These are phyloP conservation scores for Clarkia xantiana DNA, from an alignment of 345 rosid genomes.

Conservation along the genomic window DNA sequence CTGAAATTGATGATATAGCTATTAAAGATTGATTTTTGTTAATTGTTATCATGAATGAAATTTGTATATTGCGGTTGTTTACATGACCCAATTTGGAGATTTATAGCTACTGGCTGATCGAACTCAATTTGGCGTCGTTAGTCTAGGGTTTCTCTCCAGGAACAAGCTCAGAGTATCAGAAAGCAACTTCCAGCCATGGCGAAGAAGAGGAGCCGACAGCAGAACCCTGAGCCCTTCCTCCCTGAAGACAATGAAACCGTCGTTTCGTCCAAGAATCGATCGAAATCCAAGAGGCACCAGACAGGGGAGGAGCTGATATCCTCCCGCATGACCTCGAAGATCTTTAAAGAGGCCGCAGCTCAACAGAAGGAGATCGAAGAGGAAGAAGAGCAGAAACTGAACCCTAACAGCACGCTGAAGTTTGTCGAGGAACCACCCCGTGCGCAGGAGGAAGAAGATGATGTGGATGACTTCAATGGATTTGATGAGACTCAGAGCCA, in stretches of 20 bases:
- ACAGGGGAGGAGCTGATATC: slow-evolving; percentile 47
- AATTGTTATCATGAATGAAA: no score
- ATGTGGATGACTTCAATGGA: slow-evolving; percentile 50
- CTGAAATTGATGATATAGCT: no score
- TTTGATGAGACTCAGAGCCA: slow-evolving; percentile 47
- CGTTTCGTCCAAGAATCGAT: slow-evolving; percentile 41
- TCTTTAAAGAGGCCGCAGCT: slow-evolving; percentile 63
- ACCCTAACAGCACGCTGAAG: slow-evolving; percentile 19
- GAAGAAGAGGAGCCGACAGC: slow-evolving; percentile 48
- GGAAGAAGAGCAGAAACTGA: slow-evolving; percentile 32
- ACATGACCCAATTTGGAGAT: no score
- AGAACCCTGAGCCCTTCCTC: slow-evolving; percentile 54
- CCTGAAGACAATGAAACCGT: slow-evolving; percentile 24
- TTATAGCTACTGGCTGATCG: no score
- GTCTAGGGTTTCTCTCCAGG: no score
- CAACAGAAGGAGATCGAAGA: slow-evolving; percentile 77
- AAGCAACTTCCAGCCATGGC: slow-evolving; percentile 8
- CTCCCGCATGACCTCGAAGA: slow-evolving; percentile 61
- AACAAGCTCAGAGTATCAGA: no score
- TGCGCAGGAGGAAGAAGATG: slow-evolving; percentile 27
- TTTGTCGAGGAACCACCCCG: slow-evolving; percentile 23
- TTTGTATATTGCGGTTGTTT: no score
- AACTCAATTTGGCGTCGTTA: no score
- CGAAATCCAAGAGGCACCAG: slow-evolving; percentile 59
- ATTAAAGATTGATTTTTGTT: no score